Percentiles rank a stretch among this genome's conserved stretches.
phyloP scores from a whole-genome alignment of 2,329 filamentous ascomycete species.

The Penicillium sp. region DNA sequence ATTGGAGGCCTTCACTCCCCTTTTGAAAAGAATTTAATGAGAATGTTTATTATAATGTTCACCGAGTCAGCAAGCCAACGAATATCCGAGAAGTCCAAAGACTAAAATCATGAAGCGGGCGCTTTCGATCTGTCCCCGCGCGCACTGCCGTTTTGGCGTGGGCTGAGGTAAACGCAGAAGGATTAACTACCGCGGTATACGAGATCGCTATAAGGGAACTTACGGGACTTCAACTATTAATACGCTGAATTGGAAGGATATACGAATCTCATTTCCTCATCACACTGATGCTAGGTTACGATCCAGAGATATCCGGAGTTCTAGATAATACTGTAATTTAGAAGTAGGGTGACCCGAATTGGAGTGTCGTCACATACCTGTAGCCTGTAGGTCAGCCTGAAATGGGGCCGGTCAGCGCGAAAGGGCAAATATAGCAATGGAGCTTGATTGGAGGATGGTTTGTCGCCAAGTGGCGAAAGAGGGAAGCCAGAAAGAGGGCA shows the following conservation, averaged over 20 bases:
- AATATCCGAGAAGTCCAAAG: background rate
- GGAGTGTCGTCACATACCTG: background rate
- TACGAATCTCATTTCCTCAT: background rate
- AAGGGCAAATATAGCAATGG: background rate
- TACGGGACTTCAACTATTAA: background rate
- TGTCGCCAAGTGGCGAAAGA: background rate
- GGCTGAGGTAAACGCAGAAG: background rate
- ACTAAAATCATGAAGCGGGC: background rate
- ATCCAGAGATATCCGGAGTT: background rate
- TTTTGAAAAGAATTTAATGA: background rate
- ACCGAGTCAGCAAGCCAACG: background rate
- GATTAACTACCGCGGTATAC: background rate
- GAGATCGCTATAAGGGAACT: background rate
- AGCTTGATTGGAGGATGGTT: background rate
- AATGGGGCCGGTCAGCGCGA: background rate
- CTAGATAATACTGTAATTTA: background rate
- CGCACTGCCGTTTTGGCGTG: background rate
- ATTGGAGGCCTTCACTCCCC: background rate
- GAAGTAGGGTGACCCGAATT: too few relatives aligned
- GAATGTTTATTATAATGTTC: background rate
- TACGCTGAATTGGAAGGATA: background rate
- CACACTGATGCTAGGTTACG: background rate
- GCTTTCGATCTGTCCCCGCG: background rate
- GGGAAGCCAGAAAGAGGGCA: too few relatives aligned
- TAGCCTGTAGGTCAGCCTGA: background rate